These are phyloP conservation scores for Nemania sp. DNA, from an alignment of 2,329 filamentous ascomycete species.

Conservation along the genomic window DNA sequence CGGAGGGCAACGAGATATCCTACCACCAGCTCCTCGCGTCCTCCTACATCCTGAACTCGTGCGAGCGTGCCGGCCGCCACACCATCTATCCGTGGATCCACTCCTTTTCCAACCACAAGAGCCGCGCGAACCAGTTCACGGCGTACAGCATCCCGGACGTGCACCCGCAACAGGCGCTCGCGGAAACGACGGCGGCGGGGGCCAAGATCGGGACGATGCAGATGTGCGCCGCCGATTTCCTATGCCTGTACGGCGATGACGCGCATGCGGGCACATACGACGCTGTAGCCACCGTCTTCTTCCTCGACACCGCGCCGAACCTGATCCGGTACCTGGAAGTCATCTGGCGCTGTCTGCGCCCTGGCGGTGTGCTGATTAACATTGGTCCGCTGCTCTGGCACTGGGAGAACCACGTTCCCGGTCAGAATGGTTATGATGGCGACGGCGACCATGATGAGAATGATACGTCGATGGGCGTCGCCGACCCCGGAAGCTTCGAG, in stretches of 20 bases:
- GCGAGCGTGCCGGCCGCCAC: constrained; percentile 70
- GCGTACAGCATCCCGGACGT: constrained; percentile 83
- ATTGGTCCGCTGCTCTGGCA: constrained; percentile 95
- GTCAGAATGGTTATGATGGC: constrained; percentile 65
- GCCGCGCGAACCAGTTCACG: constrained; percentile 78
- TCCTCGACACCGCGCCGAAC: constrained; percentile 97
- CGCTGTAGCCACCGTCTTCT: constrained; percentile 90
- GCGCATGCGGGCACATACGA: constrained; percentile 75
- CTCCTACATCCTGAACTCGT: constrained; percentile 78
- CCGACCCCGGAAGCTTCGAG: constrained; percentile 90
- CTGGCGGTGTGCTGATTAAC: constrained; percentile 87
- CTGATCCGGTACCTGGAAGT: constrained; percentile 89
- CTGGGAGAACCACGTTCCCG: constrained; percentile 80
- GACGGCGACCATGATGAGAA: constrained; percentile 60
- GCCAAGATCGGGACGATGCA: constrained; percentile 75
- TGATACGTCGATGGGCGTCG: constrained; percentile 76
- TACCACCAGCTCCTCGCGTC: constrained; percentile 96
- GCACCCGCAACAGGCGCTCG: constrained; percentile 71
- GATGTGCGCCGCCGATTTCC: constrained; percentile 94
- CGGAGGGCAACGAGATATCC: constrained; percentile 95
- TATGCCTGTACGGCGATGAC: constrained; percentile 80
- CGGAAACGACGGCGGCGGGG: constrained; percentile 41
- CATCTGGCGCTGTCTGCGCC: constrained; percentile 79
- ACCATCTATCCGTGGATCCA: constrained; percentile 87
- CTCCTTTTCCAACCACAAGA: constrained; percentile 86